Percentiles rank a stretch among this genome's conserved stretches.
Evolutionary conservation across 768 basidiomycete genomes (phyloP).

Genomic region (Dendrothele bispora): DNA sequence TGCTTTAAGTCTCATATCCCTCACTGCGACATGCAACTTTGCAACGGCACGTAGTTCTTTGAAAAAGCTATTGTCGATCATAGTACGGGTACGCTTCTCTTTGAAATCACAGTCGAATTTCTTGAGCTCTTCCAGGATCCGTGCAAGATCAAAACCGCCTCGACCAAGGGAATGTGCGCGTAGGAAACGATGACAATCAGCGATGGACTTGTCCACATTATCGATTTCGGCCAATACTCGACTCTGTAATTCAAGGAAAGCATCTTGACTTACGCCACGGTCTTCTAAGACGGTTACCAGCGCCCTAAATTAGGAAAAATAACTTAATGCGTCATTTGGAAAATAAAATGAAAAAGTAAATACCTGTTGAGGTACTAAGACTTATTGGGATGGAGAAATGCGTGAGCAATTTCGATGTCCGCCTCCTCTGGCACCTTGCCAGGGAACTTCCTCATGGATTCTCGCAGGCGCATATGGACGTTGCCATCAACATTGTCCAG

Average conservation of each 20-base stretch:
- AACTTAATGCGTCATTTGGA: not conserved
- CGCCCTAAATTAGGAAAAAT: constrained; percentile 40
- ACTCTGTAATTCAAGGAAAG: constrained; percentile 64
- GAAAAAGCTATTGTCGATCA: constrained; percentile 58
- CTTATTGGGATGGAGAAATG: constrained; percentile 57
- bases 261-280: constrained; percentile 56
- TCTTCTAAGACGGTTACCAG: constrained; percentile 81
- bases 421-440: constrained; percentile 47
- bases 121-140: constrained; percentile 50
- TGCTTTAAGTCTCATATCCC: constrained; percentile 75
- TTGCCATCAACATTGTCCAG: constrained; percentile 50
- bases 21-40: constrained; percentile 62
- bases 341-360: constrained; percentile 7
- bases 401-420: constrained; percentile 71
- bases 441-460: constrained; percentile 77
- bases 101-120: constrained; percentile 22
- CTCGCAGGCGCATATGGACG: constrained; percentile 66
- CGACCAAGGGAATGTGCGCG: constrained; percentile 43
- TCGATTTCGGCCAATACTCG: constrained; percentile 53
- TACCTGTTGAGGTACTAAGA: constrained; percentile 80
- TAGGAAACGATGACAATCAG: constrained; percentile 49
- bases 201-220: constrained; percentile 59
- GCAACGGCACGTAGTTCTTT: constrained; percentile 57
- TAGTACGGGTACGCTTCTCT: too few species aligned
- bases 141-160: constrained; percentile 49